Evolutionary conservation across 2,329 filamentous ascomycete genomes (phyloP).

Genomic region (Cercospora nicotianae): DNA sequence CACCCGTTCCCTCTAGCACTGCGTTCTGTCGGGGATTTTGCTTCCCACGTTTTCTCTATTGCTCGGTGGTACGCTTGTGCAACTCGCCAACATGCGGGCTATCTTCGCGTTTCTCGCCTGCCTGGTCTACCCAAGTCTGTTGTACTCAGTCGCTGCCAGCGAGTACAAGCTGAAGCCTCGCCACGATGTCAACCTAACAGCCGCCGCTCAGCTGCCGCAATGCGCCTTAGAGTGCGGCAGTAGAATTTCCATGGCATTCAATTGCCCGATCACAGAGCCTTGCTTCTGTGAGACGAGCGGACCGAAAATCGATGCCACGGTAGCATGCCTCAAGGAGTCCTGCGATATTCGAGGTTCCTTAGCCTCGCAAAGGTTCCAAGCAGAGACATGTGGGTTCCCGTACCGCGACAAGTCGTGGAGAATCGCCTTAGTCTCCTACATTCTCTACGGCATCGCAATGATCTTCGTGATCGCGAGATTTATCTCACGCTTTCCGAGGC

Average conservation of each 20-base stretch:
- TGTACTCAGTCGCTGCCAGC: background rate
- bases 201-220: background rate
- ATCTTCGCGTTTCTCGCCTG: background rate
- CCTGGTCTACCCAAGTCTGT: background rate
- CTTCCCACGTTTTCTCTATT: background rate
- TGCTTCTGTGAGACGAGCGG: conserved; percentile 2
- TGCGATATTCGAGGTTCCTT: conserved; percentile 1
- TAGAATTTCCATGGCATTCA: background rate
- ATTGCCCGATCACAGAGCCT: conserved; percentile 7
- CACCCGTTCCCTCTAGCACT: background rate
- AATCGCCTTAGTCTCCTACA: background rate
- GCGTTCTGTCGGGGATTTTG: background rate
- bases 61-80: background rate
- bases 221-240: background rate
- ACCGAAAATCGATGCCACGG: conserved; percentile 5
- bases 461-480: conserved; percentile 9
- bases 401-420: conserved; percentile 1
- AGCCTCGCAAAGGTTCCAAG: conserved; percentile 9
- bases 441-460: conserved; percentile 13
- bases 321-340: background rate
- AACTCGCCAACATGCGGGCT: background rate
- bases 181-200: conserved; percentile 3
- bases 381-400: background rate
- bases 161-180: background rate
- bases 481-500: conserved; percentile 7